phyloP scores from a whole-genome alignment of 2,329 filamentous ascomycete genomes.

The Didymella segeticola region DNA sequence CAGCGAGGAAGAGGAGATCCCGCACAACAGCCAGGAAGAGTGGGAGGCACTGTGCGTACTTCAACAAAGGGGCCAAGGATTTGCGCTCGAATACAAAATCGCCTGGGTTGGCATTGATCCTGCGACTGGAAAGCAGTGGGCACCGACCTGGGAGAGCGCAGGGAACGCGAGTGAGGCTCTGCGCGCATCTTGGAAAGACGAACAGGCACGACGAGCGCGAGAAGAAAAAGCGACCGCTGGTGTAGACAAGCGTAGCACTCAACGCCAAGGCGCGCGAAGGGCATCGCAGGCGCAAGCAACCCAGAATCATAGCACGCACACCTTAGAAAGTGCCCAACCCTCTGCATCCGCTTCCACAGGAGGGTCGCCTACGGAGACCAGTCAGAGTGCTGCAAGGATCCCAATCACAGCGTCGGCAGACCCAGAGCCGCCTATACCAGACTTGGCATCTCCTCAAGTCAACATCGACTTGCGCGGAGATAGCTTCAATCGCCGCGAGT shows the following conservation, averaged over 20 bases:
- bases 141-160: conserved; percentile 60
- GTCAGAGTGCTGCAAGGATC: not conserved
- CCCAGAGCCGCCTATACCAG: not conserved
- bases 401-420: not conserved
- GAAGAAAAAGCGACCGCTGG: not conserved
- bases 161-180: conserved; percentile 41
- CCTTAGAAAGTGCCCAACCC: not conserved
- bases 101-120: conserved; percentile 62
- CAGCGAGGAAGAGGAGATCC: not conserved
- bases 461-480: not conserved
- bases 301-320: not conserved
- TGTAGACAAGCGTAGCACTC: not conserved
- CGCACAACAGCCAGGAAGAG: conserved; percentile 1
- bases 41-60: conserved; percentile 28
- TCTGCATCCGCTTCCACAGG: not conserved
- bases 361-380: not conserved
- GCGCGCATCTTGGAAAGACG: conserved; percentile 38
- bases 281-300: not conserved
- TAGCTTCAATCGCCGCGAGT: conserved; percentile 3
- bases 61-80: conserved; percentile 25
- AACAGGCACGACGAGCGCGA: conserved; percentile 14
- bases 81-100: conserved; percentile 56
- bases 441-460: conserved; percentile 1
- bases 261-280: not conserved
- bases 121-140: conserved; percentile 56